Percentiles rank a stretch among this genome's conserved stretches.
Evolutionary conservation across 495 filamentous ascomycete genomes (phyloP).

Genomic region (Penicillium canariense): DNA sequence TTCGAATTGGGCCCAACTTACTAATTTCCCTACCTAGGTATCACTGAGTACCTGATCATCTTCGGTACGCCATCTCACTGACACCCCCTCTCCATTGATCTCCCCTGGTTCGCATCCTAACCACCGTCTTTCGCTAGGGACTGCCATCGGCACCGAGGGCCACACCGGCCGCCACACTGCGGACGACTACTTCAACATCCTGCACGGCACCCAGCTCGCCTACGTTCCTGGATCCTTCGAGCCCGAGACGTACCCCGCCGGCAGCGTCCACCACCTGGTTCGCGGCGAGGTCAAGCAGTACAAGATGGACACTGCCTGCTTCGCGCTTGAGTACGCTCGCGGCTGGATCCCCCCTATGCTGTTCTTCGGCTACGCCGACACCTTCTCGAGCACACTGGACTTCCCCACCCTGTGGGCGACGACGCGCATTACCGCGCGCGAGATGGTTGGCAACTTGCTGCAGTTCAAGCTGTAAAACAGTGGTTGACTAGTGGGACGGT

Average conservation of each 20-base stretch:
- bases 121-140: constrained; percentile 44
- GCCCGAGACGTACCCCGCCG: constrained; percentile 71
- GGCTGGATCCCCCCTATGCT: constrained; percentile 92
- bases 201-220: constrained; percentile 69
- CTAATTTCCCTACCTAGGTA: constrained; percentile 31
- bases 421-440: constrained; percentile 61
- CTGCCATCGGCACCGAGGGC: constrained; percentile 83
- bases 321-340: constrained; percentile 83
- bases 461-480: constrained; percentile 64
- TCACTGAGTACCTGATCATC: constrained; percentile 81
- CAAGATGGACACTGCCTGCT: constrained; percentile 75
- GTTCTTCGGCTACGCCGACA: constrained; percentile 81
- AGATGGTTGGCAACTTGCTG: constrained; percentile 71
- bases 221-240: constrained; percentile 67
- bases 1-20: neutral
- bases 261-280: constrained; percentile 71
- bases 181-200: constrained; percentile 92
- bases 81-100: neutral
- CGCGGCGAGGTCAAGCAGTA: constrained; percentile 83
- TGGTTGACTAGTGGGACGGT: neutral
- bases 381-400: constrained; percentile 71
- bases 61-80: constrained; percentile 51
- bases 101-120: neutral
- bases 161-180: constrained; percentile 84
- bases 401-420: constrained; percentile 78